These are phyloP conservation scores for Rauvolfia tetraphylla DNA, from an alignment of 257 asterid species.

Conservation along the genomic window DNA sequence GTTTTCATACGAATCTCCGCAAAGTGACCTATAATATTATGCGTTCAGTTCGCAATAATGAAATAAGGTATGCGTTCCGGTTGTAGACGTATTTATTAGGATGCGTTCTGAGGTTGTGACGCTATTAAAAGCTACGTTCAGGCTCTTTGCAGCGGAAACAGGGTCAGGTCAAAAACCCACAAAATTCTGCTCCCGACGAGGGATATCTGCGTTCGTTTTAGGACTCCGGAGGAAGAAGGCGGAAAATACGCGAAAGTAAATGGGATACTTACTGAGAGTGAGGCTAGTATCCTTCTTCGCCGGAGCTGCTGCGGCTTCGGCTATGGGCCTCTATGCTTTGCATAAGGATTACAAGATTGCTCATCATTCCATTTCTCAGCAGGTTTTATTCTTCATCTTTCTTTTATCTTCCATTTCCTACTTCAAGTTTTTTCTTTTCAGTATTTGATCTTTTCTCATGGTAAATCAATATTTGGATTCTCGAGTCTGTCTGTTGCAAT, in stretches of 20 bases:
- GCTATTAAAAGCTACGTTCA: no score
- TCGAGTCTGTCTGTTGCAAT: background rate
- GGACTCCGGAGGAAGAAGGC: no score
- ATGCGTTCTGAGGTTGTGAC: no score
- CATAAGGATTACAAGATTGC: constrained; percentile 72
- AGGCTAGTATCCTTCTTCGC: constrained; percentile 82
- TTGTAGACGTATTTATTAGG: no score
- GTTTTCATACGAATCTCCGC: no score
- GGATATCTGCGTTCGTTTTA: no score
- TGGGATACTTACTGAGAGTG: constrained; percentile 86
- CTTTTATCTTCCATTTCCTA: background rate
- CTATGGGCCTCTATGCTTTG: constrained; percentile 64
- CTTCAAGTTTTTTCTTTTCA: background rate
- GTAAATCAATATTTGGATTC: background rate
- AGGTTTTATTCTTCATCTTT: constrained; percentile 35
- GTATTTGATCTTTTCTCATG: background rate
- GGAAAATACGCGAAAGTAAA: constrained; percentile 19
- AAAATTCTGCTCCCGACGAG: no score
- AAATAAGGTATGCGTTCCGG: no score
- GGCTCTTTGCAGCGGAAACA: no score
- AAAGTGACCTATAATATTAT: no score
- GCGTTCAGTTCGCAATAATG: no score
- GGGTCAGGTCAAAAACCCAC: no score
- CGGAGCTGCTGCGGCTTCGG: constrained; percentile 86
- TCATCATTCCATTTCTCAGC: constrained; percentile 55